phyloP scores from a whole-genome alignment of 305 asterid genomes.

The Fraxinus angustifolia region DNA sequence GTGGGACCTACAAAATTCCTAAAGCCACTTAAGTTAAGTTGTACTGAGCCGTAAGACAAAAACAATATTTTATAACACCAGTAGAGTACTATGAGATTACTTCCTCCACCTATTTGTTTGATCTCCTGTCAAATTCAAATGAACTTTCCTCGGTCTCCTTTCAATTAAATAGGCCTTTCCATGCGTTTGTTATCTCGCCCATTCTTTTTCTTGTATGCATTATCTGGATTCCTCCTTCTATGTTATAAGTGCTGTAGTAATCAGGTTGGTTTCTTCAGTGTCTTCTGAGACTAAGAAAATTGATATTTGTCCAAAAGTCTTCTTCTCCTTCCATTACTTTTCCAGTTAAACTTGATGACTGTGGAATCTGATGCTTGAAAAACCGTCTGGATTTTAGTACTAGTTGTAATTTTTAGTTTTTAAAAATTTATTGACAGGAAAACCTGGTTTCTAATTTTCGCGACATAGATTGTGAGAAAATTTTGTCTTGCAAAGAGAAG shows the following conservation, averaged over 20 bases:
- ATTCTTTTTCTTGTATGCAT: background rate
- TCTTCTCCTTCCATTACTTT: conserved; percentile 3
- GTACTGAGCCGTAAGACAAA: background rate
- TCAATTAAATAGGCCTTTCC: background rate
- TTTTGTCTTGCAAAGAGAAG: background rate
- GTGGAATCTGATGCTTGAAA: background rate
- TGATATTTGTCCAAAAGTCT: background rate
- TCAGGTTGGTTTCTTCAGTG: background rate
- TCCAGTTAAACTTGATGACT: background rate
- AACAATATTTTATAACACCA: background rate
- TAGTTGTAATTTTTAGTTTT: background rate
- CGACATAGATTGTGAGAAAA: background rate
- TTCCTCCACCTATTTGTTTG: background rate
- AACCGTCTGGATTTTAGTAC: background rate
- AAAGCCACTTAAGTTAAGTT: background rate
- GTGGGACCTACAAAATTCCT: background rate
- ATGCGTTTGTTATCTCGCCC: background rate
- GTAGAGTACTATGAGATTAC: background rate
- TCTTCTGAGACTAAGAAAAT: background rate
- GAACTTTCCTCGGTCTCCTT: background rate
- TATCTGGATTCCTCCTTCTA: background rate
- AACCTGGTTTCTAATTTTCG: background rate
- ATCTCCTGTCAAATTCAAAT: background rate
- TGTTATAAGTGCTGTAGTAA: background rate
- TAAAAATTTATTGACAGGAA: background rate